A percentile compares a stretch with the other conserved stretches of the same genome.
Evolutionary conservation across 2,329 filamentous ascomycete species (phyloP).

Genomic region (Colletotrichum phormii): DNA sequence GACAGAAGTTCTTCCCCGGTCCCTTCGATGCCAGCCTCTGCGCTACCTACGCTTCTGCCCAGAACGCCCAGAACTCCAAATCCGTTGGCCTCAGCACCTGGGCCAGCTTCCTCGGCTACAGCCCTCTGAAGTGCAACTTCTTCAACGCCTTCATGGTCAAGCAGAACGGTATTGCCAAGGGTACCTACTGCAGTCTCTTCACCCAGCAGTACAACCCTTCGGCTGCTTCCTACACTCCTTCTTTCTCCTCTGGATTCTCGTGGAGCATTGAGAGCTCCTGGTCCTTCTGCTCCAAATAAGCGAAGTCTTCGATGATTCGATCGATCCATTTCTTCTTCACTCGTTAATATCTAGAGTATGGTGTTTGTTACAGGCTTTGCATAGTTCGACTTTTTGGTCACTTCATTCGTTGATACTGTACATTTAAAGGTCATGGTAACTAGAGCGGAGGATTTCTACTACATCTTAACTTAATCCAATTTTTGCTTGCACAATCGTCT

Average conservation of each 20-base stretch:
- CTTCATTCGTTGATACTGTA: neutral
- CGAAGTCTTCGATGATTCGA: neutral
- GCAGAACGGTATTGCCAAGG: conserved; percentile 30
- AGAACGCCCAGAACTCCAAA: conserved; percentile 26
- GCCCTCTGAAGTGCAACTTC: conserved; percentile 30
- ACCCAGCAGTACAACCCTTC: conserved; percentile 28
- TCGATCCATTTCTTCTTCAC: neutral
- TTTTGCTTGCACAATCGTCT: neutral
- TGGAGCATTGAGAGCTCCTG: conserved; percentile 32
- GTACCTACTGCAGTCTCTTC: conserved; percentile 35
- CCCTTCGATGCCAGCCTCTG: conserved; percentile 28
- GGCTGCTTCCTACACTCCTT: conserved; percentile 19
- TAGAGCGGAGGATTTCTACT: neutral
- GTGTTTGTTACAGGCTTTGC: neutral
- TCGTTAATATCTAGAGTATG: neutral
- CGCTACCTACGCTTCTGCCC: conserved; percentile 27
- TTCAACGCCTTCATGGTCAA: conserved; percentile 37
- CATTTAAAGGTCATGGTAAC: neutral
- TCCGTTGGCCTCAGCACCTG: conserved; percentile 12
- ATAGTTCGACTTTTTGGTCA: neutral
- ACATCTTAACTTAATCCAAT: neutral
- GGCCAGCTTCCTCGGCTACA: conserved; percentile 27
- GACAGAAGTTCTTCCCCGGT: conserved; percentile 33
- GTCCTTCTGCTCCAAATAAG: conserved; percentile 27
- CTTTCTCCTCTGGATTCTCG: neutral